Evolutionary conservation across 1,284 basidiomycete species (phyloP), one percentile per base, ranked within the genome.

Genomic region (Chiua sp.): DNA sequence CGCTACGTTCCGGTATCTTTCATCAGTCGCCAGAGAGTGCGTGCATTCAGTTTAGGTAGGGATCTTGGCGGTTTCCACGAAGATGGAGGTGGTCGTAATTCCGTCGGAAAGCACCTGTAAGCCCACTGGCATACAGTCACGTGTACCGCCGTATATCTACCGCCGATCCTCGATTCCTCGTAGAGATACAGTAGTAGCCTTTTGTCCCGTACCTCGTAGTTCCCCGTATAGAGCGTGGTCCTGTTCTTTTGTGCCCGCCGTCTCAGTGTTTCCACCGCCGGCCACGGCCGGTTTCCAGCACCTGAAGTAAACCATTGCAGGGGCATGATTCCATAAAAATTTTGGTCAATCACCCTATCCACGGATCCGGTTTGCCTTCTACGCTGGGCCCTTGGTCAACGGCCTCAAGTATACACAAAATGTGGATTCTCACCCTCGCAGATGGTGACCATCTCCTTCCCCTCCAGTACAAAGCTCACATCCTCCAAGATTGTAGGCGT

Each of bases 401-500:
- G 30, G 47, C 12, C 23, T 37, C 13, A 42, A 8, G 37, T 32
- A 22, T 35, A 53, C n/a, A 7, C 35, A 23, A 54, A 53, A 48
- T 22, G 15, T 22, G 11, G 33, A 55, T 62, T 68, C 79, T 33
- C 64, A 86, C 91, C 90, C 89, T 26, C 87, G 77, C n/a, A 74
- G 79, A 76, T 93, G 86, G 68, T 92, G 90, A 57, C 92, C 90
- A 68, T 97, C 94, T 1, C 87, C 94, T 71, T 96, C 93, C 4
- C 90, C 90, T 53, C 87, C 76, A 39, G 78, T 69, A 61, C 84
- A 84, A 26, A 96, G 76, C 60, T 90, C 86, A 1, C 69, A 75
- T 0, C 91, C 97, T 4, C 96, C 96, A 0, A 99, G 82, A 47
- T 79, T 84, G 39, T 94, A 98, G 75, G n/a, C n/a, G n/a, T n/a